Conservation (phyloP, 257 asterid species). For the Mentha longifolia region DNA sequence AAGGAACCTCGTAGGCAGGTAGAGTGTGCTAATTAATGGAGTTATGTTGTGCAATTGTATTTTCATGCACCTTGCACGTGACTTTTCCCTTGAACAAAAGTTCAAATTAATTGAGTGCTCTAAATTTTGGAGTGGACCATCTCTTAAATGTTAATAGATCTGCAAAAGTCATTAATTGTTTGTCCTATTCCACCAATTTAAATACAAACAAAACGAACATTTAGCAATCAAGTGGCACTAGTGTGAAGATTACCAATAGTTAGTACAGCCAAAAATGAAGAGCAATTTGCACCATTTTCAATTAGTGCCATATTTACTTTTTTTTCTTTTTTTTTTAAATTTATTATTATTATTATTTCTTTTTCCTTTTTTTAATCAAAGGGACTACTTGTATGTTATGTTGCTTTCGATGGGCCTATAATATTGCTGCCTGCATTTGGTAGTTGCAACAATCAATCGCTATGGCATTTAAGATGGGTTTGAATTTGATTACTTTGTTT, state of each 20-base stretch:
- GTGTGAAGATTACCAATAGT: neutral
- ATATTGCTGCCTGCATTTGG: slow-evolving; percentile 19
- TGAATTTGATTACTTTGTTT: neutral
- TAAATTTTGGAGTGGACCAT: slow-evolving; percentile 8
- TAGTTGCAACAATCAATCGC: slow-evolving; percentile 21
- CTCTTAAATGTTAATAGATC: slow-evolving; percentile 13
- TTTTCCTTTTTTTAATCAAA: neutral
- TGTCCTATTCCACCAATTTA: slow-evolving; percentile 22
- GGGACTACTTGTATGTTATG: neutral
- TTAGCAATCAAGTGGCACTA: no score
- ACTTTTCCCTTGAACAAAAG: neutral
- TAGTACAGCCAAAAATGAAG: slow-evolving; percentile 20
- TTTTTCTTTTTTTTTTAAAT: no score
- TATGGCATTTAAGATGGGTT: slow-evolving; percentile 17
- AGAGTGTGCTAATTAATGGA: slow-evolving; percentile 21
- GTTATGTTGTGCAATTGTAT: neutral
- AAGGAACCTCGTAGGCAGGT: slow-evolving; percentile 4
- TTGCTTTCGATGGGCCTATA: slow-evolving; percentile 27
- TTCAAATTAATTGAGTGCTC: neutral
- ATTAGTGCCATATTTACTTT: neutral
- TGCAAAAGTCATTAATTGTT: neutral
- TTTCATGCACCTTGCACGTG: slow-evolving; percentile 27
- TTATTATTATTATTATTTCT: no score
- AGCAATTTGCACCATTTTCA: slow-evolving; percentile 12
- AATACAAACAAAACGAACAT: slow-evolving; percentile 16